Evolutionary conservation across 73 alveolate species (phyloP), one percentile per base, ranked within the genome.

Genomic region (Paramecium caudatum): DNA sequence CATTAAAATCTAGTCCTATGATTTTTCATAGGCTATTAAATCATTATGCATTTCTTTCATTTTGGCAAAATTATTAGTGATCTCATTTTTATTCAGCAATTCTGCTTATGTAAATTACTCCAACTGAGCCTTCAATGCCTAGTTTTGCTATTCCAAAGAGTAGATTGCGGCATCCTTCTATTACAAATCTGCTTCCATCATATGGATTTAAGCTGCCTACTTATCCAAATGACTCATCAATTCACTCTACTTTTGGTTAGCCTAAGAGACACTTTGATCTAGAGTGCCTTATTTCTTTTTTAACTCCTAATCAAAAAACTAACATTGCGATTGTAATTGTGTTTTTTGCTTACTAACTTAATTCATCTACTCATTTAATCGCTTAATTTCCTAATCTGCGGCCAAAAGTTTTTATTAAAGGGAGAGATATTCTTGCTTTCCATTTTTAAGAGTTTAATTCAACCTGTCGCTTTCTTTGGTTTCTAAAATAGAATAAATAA

Each of bases 1-100:
- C 80, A 55, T 27, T 27, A 8, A 27, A 27, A 55, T 19, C 10
- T 37, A 4, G 30, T 55, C 80, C 32, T 27, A 37, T 10, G 23
- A 55, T 55, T 55, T 55, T 21, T 55, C 80, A 55, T 55, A 55
- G 16, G 30, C 23, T 27, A 55, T 55, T 9, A 55, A 55, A 55
- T 55, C 80, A 55, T 55, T 55, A 7, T 55, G 80, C 80, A 55
- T 55, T 55, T 55, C 80, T 55, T 55, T 55, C 80, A 55, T 55
- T 55, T 55, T 55, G 23, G 45, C 45, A 55, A 55, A 55, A 55
- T 55, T 55, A 55, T 8, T 55, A 21, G 23, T 55, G 23, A 55
- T 27, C 46, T 55, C 80, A 55, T 55, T 55, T 23, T 55, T 55
- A 55, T 55, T 55, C 30, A 55, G 10, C 8, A 43, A 55, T 13